Percentiles rank a stretch among this genome's conserved stretches.
Conservation (phyloP, 2,329 filamentous ascomycete species). For the Beauveria varroae region DNA sequence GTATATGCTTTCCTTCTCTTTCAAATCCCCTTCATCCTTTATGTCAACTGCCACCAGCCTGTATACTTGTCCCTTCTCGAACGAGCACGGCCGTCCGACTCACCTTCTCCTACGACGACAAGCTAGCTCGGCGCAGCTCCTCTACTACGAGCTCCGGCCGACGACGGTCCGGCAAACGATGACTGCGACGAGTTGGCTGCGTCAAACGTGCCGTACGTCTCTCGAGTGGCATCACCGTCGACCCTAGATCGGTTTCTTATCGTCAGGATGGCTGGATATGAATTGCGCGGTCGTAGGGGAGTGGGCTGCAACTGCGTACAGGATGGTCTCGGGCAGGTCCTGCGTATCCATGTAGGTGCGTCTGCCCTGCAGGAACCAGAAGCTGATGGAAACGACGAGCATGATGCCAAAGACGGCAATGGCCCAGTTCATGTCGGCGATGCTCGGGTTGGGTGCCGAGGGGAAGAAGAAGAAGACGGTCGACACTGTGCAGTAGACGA, state of each 20-base stretch:
- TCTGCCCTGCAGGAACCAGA: constrained; percentile 43
- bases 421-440: constrained; percentile 49
- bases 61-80: too few relatives aligned
- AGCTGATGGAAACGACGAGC: constrained; percentile 40
- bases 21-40: not conserved
- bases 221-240: not conserved
- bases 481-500: constrained; percentile 44
- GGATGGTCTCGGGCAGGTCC: constrained; percentile 14
- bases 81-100: not conserved
- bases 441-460: constrained; percentile 32
- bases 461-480: constrained; percentile 52
- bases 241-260: constrained; percentile 10
- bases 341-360: constrained; percentile 20
- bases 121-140: not conserved
- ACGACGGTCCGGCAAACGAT: not conserved
- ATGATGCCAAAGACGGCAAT: constrained; percentile 50
- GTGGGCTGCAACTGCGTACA: constrained; percentile 11
- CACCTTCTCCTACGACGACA: not conserved
- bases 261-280: not conserved
- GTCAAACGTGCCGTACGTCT: constrained; percentile 5
- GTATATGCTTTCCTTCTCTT: not conserved
- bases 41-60: not conserved
- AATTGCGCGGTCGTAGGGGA: constrained; percentile 1
- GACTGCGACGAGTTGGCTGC: not conserved
- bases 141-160: not conserved